Base-by-base conservation (phyloP, 768 basidiomycete species). In the Phaeolepiota aurea region DNA sequence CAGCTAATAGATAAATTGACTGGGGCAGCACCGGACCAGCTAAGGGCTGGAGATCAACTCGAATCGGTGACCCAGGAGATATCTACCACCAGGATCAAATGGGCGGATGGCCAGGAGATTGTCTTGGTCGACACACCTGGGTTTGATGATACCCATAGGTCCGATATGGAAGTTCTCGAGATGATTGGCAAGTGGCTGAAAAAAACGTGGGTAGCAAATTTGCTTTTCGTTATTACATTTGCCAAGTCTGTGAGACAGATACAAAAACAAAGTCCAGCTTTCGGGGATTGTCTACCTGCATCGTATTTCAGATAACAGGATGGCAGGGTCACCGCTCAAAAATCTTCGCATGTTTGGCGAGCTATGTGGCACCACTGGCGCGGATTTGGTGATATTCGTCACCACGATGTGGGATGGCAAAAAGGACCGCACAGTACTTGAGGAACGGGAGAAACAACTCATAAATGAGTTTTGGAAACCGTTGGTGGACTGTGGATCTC, bases 1-100 rank as follows among this genome's bases (percentile, higher is more conserved):
- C 38, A 60, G 58, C 50, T 60, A 30, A 55, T 57, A 39, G 54
- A 56, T 36, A 41, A 41, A 18, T 44, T 49, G 14, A 46, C 46
- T 28, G 49, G 48, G 5, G 12, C 43, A 37, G 31, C 35, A n/a
- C n/a, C n/a, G n/a, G n/a, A n/a, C n/a, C n/a, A n/a, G n/a, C n/a
- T n/a, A n/a, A n/a, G n/a, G n/a, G n/a, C n/a, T n/a, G n/a, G n/a
- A n/a, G n/a, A n/a, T n/a, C n/a, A n/a, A n/a, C n/a, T n/a, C n/a
- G n/a, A n/a, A n/a, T n/a, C n/a, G n/a, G n/a, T n/a, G n/a, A n/a
- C n/a, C n/a, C n/a, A n/a, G n/a, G n/a, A n/a, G n/a, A n/a, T n/a
- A n/a, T n/a, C n/a, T n/a, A n/a, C n/a, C n/a, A n/a, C n/a, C n/a
- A n/a, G n/a, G n/a, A n/a, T n/a, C n/a, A n/a, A n/a, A n/a, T n/a